A percentile compares a stretch with the other conserved stretches of the same genome.
These are phyloP conservation scores for Mesembryanthemum crystallinum DNA, from an alignment of 148 eudicot species.

Conservation along the genomic window DNA sequence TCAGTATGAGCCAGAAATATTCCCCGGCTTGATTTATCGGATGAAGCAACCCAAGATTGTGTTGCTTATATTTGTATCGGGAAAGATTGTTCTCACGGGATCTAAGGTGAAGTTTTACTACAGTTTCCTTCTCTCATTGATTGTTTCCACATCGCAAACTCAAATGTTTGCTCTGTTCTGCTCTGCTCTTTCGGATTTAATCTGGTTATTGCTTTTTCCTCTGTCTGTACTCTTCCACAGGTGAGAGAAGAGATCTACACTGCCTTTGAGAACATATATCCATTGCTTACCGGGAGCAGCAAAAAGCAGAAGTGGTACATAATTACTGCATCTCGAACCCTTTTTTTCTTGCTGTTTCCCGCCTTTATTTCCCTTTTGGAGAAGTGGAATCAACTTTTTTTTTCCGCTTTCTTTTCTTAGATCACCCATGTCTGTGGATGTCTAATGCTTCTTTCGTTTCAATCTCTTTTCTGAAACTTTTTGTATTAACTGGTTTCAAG, in stretches of 20 bases:
- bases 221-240: conserved; percentile 30
- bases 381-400: not conserved
- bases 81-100: conserved; percentile 79
- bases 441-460: too few relatives aligned
- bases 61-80: conserved; percentile 68
- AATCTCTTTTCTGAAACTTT: not conserved
- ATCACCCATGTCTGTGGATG: too few relatives aligned
- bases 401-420: too few relatives aligned
- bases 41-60: conserved; percentile 75
- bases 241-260: conserved; percentile 73
- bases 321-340: not conserved
- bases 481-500: not conserved
- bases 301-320: conserved; percentile 66
- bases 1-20: conserved; percentile 81
- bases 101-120: conserved; percentile 48
- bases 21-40: conserved; percentile 75
- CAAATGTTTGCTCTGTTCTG: not conserved
- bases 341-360: not conserved
- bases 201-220: not conserved
- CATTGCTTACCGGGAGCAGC: conserved; percentile 70
- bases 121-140: not conserved
- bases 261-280: conserved; percentile 85
- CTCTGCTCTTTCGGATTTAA: not conserved
- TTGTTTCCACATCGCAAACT: not conserved
- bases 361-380: not conserved